A percentile compares a stretch with the other conserved stretches of the same genome.
Evolutionary conservation across 257 asterid genomes (phyloP).

Genomic region (Solanum sparsipilum): DNA sequence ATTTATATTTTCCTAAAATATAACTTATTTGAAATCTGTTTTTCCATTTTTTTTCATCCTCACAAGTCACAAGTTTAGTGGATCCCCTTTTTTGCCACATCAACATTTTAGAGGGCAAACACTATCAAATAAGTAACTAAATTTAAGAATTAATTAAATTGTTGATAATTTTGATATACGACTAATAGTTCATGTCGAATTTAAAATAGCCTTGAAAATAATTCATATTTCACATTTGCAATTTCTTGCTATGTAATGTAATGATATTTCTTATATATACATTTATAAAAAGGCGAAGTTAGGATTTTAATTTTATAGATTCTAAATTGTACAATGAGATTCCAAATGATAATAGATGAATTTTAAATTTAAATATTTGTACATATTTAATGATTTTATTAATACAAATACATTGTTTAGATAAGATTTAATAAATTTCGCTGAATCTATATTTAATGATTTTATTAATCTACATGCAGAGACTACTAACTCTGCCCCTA

Average conservation of each 20-base stretch:
- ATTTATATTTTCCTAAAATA: no score
- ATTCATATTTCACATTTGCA: background rate
- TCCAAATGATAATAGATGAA: accelerated
- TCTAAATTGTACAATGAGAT: background rate
- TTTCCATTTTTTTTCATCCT: background rate
- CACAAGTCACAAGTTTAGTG: background rate
- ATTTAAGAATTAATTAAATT: no score
- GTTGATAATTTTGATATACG: no score
- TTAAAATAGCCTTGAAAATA: background rate
- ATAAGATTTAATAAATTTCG: no score
- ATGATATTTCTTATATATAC: background rate
- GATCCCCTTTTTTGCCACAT: no score
- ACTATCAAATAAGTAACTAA: background rate
- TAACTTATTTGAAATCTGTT: background rate
- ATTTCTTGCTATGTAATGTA: no score
- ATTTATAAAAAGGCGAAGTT: background rate
- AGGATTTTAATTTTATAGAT: no score
- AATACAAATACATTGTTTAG: no score
- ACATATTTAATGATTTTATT: no score
- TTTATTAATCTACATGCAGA: no score
- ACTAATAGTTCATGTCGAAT: background rate
- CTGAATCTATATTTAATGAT: no score
- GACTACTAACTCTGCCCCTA: background rate
- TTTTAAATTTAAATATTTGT: no score
- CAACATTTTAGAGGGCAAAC: background rate